Percentiles rank a stretch among this genome's conserved stretches.
Evolutionary conservation across 306 rosid genomes (phyloP).

Genomic region (Arachis stenosperma): DNA sequence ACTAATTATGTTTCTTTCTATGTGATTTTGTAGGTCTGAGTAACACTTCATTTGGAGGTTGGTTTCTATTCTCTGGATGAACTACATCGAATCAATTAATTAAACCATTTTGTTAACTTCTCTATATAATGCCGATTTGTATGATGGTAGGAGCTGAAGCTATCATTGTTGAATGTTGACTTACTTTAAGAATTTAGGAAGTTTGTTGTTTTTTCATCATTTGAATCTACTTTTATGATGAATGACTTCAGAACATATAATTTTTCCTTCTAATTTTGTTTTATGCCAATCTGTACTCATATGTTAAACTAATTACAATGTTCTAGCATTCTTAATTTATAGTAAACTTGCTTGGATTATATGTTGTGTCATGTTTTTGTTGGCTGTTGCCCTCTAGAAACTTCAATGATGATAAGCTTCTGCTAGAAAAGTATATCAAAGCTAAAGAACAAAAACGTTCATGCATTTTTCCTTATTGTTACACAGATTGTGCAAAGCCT

Average conservation of each 20-base stretch:
- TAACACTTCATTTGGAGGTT: constrained; percentile 90
- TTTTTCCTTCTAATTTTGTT: neutral
- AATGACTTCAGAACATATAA: neutral
- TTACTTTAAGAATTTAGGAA: constrained; percentile 19
- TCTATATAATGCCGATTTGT: neutral
- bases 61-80: constrained; percentile 41
- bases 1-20: constrained; percentile 42
- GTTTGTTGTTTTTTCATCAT: constrained; percentile 11
- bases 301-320: constrained; percentile 23
- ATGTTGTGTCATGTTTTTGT: constrained; percentile 21
- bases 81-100: constrained; percentile 14
- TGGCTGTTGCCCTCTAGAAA: neutral
- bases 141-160: constrained; percentile 21
- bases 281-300: constrained; percentile 6
- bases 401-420: neutral
- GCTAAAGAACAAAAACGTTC: too few species aligned
- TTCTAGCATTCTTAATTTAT: neutral
- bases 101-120: neutral
- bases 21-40: constrained; percentile 72
- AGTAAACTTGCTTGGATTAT: constrained; percentile 9
- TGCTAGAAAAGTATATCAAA: constrained; percentile 6
- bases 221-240: constrained; percentile 11
- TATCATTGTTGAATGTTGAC: neutral
- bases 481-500: constrained; percentile 88
- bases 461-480: constrained; percentile 10